Conservation (phyloP, 2,329 filamentous ascomycete genomes). For the Capronia epimyces region DNA sequence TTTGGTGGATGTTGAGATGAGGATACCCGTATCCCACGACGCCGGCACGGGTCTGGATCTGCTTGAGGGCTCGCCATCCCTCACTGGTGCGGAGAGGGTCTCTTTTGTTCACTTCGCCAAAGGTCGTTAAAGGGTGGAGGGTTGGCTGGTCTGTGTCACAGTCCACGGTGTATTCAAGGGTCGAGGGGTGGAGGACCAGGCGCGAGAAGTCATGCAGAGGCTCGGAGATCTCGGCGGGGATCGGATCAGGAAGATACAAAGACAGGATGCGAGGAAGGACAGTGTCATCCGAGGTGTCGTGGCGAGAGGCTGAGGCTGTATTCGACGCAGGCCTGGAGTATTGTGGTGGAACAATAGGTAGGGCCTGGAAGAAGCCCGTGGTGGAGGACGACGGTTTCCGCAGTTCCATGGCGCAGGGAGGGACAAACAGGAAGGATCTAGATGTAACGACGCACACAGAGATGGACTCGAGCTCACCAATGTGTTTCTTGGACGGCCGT, state of each 20-base stretch:
- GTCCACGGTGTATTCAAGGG: conserved; percentile 22
- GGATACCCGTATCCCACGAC: conserved; percentile 56
- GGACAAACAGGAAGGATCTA: too few relatives aligned
- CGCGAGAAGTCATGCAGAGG: conserved; percentile 24
- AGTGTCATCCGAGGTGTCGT: conserved; percentile 18
- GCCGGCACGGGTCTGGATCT: conserved; percentile 55
- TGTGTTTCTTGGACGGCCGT: too few relatives aligned
- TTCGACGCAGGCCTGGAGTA: conserved; percentile 8
- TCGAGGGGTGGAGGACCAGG: conserved; percentile 17
- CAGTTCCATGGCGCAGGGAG: conserved; percentile 6
- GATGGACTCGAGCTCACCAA: too few relatives aligned
- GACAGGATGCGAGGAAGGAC: conserved; percentile 17
- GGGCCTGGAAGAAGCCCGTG: conserved; percentile 23
- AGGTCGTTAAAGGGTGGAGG: conserved; percentile 23
- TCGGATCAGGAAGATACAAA: conserved; percentile 18
- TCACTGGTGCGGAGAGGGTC: conserved; percentile 46
- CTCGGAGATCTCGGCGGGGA: conserved; percentile 10
- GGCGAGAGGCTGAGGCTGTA: neutral
- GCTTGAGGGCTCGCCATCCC: conserved; percentile 55
- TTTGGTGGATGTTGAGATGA: conserved; percentile 6
- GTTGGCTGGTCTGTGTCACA: conserved; percentile 23
- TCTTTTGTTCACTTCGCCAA: conserved; percentile 25
- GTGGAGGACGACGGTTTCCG: conserved; percentile 22
- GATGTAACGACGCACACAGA: too few relatives aligned
- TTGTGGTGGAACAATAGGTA: conserved; percentile 19